Base-by-base conservation (phyloP, 2,329 filamentous ascomycete species). In the Fusarium robinianum region DNA sequence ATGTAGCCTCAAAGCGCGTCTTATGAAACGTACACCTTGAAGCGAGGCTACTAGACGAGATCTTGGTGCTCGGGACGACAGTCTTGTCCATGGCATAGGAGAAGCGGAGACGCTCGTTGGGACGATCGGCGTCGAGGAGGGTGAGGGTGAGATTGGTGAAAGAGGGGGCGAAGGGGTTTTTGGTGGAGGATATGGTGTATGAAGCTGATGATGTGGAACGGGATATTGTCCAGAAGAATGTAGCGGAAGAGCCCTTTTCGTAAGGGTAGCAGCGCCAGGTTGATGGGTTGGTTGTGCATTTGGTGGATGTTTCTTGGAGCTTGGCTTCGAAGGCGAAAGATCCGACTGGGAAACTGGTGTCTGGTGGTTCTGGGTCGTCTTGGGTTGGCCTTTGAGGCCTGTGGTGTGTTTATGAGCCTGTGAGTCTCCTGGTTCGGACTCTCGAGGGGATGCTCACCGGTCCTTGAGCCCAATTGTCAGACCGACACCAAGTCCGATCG, bases 191-290 rank as follows among this genome's bases (percentile, higher is more conserved):
- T 51, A 84, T 78, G 30, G 67, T 67, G 64, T 76, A 82, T 10
- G 67, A 63, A 62, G 10, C 62, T 53, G 27, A 70, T 67, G n/a
- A 60, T 49, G 4, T 69, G 60, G n/a, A n/a, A n/a, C n/a, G n/a
- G 3, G 65, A 64, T 44, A 88, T 81, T 45, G 78, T 72, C 83
- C 83, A 87, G 61, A 79, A 74, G 64, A 86, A 85, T 6, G 74
- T 78, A 0, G 78, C 72, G 5, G 73, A 62, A 4, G 68, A 67
- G 14, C 71, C 67, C 9, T 52, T 33, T 4, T 66, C 66, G 58
- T 77, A 79, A 2, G 83, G 81, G 48, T 76, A 79, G 69, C 84
- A 88, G 41, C 72, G 71, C 80, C 83, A 88, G 1, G 81, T 81
- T 5, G 72, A 66, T 0, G 77, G 53, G 53, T 80, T 76, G 10